These are phyloP conservation scores for Coniochaeta sp. DNA, from an alignment of 2,329 filamentous ascomycete species.

Conservation along the genomic window DNA sequence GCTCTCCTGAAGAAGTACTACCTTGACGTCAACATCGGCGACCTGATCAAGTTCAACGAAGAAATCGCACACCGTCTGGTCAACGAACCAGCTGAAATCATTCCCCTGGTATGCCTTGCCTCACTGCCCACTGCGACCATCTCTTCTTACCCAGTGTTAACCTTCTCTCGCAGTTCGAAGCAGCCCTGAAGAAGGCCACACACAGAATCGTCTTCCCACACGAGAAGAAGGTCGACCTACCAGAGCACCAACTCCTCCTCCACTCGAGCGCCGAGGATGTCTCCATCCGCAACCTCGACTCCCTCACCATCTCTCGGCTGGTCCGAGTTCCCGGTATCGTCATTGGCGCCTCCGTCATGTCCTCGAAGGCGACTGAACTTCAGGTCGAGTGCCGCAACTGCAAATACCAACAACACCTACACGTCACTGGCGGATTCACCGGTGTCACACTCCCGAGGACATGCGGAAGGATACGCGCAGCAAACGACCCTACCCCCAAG, in stretches of 20 bases:
- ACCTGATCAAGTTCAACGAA: slow-evolving; percentile 93
- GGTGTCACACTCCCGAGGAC: slow-evolving; percentile 77
- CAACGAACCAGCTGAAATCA: slow-evolving; percentile 85
- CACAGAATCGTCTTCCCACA: slow-evolving; percentile 87
- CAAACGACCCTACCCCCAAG: slow-evolving; percentile 61
- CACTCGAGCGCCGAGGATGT: slow-evolving; percentile 88
- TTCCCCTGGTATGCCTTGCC: slow-evolving; percentile 65
- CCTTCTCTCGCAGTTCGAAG: slow-evolving; percentile 64
- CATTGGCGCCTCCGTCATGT: slow-evolving; percentile 93
- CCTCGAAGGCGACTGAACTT: slow-evolving; percentile 85
- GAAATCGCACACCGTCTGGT: slow-evolving; percentile 85
- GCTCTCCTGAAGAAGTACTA: slow-evolving; percentile 90
- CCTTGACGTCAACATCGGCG: slow-evolving; percentile 92
- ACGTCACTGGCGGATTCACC: slow-evolving; percentile 77
- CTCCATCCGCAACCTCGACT: slow-evolving; percentile 89
- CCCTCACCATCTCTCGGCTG: slow-evolving; percentile 86
- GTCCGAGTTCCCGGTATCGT: slow-evolving; percentile 96
- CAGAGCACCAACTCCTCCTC: slow-evolving; percentile 88
- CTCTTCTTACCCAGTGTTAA: slow-evolving; percentile 6
- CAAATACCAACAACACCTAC: slow-evolving; percentile 61
- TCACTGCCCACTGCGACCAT: slow-evolving; percentile 8
- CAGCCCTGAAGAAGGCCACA: slow-evolving; percentile 82
- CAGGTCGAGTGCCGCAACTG: slow-evolving; percentile 87
- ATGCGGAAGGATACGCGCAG: slow-evolving; percentile 58
- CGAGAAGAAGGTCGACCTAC: slow-evolving; percentile 59